Base-by-base conservation (phyloP, 1,284 basidiomycete species). In the Rhizopogon hawkerae region DNA sequence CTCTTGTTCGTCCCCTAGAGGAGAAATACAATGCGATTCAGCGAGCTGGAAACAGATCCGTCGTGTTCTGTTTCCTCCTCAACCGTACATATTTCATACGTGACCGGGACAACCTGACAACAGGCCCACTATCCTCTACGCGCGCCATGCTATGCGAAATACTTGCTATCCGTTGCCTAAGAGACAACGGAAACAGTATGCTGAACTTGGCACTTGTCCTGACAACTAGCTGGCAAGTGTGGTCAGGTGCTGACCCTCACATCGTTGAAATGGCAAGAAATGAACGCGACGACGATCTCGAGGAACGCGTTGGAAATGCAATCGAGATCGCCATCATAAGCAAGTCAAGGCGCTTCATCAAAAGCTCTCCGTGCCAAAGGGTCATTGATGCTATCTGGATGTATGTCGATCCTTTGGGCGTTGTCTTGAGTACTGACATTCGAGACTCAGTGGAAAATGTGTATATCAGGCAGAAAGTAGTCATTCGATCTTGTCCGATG, bases 291-390 rank as follows among this genome's bases (percentile, higher is more conserved):
- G 78, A 81, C 48, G 83, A 87, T 57, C 64, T 88, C 26, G 81
- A 91, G 51, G 85, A 89, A 37, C 71, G 84, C 46, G 82, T 90
- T 2, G 92, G 92, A 1, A 94, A 91, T 58, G 91, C 90, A 1
- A 85, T 94, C 42, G 92, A 95, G 67, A 80, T 95, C 76, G 92
- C 92, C 1, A 92, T 95, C 53, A 73, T 94, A 26, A 80, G 86
- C 53, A 83, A 81, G 58, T 82, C 90, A 10, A 92, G 90, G 61
- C 72, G 81, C 21, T 94, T 94, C 66, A 92, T 93, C 61, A 89
- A 92, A 60, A 85, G 83, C 56, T 79, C 86, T 0, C 79, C 89
- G 0, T 92, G 86, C 58, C 92, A 94, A 62, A 90, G 83, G 60
- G 87, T 95, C 48, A 93, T 95, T 55, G 80, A 83, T 62, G 78